Evolutionary conservation across 2,329 filamentous ascomycete species (phyloP), one percentile per base, ranked within the genome.

Genomic region (Didymella arachidicola): DNA sequence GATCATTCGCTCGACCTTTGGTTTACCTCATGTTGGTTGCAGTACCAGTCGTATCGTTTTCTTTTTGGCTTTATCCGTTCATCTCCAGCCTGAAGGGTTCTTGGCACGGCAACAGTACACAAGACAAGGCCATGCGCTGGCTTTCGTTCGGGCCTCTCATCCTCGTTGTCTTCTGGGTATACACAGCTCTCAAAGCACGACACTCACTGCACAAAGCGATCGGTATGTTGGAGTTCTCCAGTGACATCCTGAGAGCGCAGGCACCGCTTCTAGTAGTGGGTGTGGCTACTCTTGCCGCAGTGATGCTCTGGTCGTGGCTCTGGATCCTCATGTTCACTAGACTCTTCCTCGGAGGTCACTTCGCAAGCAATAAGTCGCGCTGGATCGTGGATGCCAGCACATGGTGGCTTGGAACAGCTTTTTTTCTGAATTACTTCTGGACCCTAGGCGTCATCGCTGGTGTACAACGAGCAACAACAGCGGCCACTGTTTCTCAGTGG

Each of bases 321-420:
- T 99, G 95, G 95, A 87, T 98, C 66, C 88, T 88, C 68, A 97
- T 99, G 93, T 98, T 99, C 77, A 94, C 93, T 7, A 86, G 93
- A 43, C 89, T 98, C 58, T 99, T 99, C 77, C 87, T 98, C 59
- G 92, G 92, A n/a, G 95, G 95, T 0, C 90, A 93, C 76, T 87
- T 94, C 64, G 87, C 84, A 60, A 80, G 79, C 60, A 68, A 64
- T 56, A 69, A 67, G 38, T 71, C 70, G 3, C 80, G 88, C 41
- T 97, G 96, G 78, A 85, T 96, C 70, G 92, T 98, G 71, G 90
- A 92, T 72, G 81, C 90, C 18, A 92, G 92, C 59, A 97, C 89
- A 69, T 98, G 94, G 94, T 97, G 93, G 91, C 83, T 99, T 3
- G 95, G 91, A n/a, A 84, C 87, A 25, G 96, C 89, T 75, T 99